Evolutionary conservation across 345 rosid species (phyloP).

Genomic region (Rhodomyrtus tomentosa): DNA sequence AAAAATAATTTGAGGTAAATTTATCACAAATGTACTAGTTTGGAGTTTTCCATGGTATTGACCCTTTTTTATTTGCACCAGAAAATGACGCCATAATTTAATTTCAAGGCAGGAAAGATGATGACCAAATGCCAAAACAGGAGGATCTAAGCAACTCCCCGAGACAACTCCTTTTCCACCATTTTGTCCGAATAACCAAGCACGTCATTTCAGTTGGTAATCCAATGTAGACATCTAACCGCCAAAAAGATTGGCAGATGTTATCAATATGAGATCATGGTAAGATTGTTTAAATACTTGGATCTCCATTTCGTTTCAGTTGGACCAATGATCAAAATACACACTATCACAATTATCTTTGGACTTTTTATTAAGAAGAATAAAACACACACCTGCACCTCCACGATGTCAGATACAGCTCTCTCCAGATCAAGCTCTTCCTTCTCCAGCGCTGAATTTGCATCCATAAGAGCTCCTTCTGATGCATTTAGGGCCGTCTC

Average conservation of each 20-base stretch:
- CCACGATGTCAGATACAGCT: slow-evolving; percentile 38
- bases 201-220: not conserved
- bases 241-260: not conserved
- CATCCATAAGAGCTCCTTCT: slow-evolving; percentile 28
- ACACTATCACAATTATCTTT: not conserved
- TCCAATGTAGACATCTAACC: not conserved
- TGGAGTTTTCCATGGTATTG: no score
- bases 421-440: slow-evolving; percentile 61
- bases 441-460: slow-evolving; percentile 42
- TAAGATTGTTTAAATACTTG: not conserved
- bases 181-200: not conserved
- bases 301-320: not conserved
- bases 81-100: not conserved
- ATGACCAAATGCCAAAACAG: not conserved
- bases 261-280: not conserved
- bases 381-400: slow-evolving; percentile 45
- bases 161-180: not conserved
- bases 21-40: no score
- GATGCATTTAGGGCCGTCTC: slow-evolving; percentile 13
- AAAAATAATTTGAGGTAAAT: no score
- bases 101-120: not conserved
- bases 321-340: not conserved
- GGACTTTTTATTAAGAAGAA: not conserved
- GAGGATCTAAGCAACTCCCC: not conserved
- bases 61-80: not conserved